Evolutionary conservation across 2,329 filamentous ascomycete genomes (phyloP).

Genomic region (Bipolaris zeicola): DNA sequence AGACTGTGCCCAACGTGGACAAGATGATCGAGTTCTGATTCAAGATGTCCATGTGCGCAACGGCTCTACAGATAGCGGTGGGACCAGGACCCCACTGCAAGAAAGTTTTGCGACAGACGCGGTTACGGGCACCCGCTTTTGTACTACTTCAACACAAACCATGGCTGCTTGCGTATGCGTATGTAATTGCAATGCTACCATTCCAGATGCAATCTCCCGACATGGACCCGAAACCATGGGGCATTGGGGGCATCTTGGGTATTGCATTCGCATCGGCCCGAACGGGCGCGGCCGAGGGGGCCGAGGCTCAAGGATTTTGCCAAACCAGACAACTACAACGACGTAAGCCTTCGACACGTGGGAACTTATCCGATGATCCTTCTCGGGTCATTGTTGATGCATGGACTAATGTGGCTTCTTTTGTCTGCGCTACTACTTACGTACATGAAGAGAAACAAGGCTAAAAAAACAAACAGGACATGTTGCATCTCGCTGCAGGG

Average conservation of each 20-base stretch:
- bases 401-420: neutral
- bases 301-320: neutral
- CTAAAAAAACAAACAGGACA: neutral
- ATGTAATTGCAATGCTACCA: neutral
- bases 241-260: neutral
- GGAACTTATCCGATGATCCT: neutral
- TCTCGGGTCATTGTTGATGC: too few relatives aligned
- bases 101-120: neutral
- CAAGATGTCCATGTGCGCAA: too few relatives aligned
- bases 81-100: too few relatives aligned
- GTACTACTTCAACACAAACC: neutral
- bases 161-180: neutral
- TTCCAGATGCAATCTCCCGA: neutral
- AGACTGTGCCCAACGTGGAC: neutral
- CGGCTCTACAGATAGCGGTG: too few relatives aligned
- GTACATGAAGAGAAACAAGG: neutral
- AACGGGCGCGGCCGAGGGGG: neutral
- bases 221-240: neutral
- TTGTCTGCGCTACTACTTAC: neutral
- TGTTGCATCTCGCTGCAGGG: conserved; percentile 11
- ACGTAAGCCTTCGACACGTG: neutral
- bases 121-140: neutral
- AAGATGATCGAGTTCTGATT: too few relatives aligned
- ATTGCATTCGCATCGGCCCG: conserved; percentile 2
- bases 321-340: neutral